phyloP scores from a whole-genome alignment of 352 stramenopile genomes.

The Phytophthora colocasiae region DNA sequence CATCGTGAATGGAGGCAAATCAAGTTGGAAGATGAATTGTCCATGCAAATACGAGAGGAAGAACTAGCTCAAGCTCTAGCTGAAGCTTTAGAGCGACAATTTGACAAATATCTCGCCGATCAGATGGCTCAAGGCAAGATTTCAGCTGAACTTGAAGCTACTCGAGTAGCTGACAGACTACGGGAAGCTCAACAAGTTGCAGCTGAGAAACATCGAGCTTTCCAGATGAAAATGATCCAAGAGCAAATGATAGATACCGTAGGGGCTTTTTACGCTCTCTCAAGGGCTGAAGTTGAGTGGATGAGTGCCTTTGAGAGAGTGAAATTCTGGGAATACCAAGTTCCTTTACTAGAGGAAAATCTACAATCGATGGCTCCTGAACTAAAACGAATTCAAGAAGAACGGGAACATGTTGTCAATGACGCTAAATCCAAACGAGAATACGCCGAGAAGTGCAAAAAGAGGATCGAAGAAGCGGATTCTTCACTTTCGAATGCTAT shows the following conservation, averaged over 20 bases:
- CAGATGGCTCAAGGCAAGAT: constrained; percentile 62
- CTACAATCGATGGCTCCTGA: constrained; percentile 49
- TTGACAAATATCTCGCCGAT: constrained; percentile 70
- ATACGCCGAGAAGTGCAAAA: constrained; percentile 52
- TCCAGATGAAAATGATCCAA: constrained; percentile 66
- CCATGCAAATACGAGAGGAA: constrained; percentile 63
- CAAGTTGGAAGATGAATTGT: constrained; percentile 68
- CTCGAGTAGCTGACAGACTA: constrained; percentile 50
- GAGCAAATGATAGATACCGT: constrained; percentile 74
- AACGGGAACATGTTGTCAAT: constrained; percentile 61
- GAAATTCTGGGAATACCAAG: constrained; percentile 44
- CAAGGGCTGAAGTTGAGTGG: constrained; percentile 48
- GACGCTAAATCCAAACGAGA: constrained; percentile 59
- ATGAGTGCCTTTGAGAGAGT: constrained; percentile 57
- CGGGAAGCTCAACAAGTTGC: constrained; percentile 56
- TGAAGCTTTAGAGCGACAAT: constrained; percentile 56
- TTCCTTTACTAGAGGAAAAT: constrained; percentile 34
- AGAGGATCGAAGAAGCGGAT: constrained; percentile 44
- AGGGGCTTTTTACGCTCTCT: constrained; percentile 52
- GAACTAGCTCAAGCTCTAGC: constrained; percentile 51
- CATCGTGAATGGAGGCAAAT: constrained; percentile 77
- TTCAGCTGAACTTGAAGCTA: constrained; percentile 54
- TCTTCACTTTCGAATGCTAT: constrained; percentile 39
- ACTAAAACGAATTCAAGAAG: constrained; percentile 49
- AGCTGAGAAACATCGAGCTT: constrained; percentile 46